A percentile compares a stretch with the other conserved stretches of the same genome.
Evolutionary conservation across 768 basidiomycete genomes (phyloP).

Genomic region (Pleurotus tuber-regium): DNA sequence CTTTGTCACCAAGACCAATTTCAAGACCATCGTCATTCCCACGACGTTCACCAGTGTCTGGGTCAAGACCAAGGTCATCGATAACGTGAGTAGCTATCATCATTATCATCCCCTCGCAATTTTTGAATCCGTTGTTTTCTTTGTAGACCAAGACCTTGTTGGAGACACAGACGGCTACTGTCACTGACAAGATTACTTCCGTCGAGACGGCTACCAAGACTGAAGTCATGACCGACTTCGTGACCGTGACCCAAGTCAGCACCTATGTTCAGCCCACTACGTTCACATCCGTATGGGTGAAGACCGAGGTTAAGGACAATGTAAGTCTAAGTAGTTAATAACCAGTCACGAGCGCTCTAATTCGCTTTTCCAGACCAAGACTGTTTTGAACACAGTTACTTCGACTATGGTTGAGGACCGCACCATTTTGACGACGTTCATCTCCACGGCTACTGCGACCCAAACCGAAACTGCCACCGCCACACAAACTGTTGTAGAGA

Average conservation of each 20-base stretch:
- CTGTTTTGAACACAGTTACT: slow-evolving; percentile 54
- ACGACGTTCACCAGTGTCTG: slow-evolving; percentile 55
- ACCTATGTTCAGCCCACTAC: slow-evolving; percentile 61
- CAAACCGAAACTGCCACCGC: slow-evolving; percentile 40
- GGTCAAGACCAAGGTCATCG: slow-evolving; percentile 54
- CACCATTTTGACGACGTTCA: slow-evolving; percentile 46
- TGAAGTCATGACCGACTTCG: slow-evolving; percentile 47
- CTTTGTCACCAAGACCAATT: slow-evolving; percentile 51
- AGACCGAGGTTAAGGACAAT: slow-evolving; percentile 56
- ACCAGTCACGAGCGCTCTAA: not conserved
- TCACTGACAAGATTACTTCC: slow-evolving; percentile 52
- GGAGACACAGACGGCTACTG: slow-evolving; percentile 47
- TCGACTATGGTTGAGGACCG: slow-evolving; percentile 46
- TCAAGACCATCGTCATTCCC: slow-evolving; percentile 51
- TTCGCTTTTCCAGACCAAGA: slow-evolving; percentile 45
- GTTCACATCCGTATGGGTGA: slow-evolving; percentile 47
- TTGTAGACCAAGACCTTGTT: slow-evolving; percentile 59
- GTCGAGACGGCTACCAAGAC: slow-evolving; percentile 58
- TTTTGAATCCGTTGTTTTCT: slow-evolving; percentile 23
- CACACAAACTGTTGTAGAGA: slow-evolving; percentile 38
- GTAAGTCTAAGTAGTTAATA: slow-evolving; percentile 25
- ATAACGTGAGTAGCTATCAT: slow-evolving; percentile 55
- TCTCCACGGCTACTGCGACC: slow-evolving; percentile 47
- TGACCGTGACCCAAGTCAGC: slow-evolving; percentile 51
- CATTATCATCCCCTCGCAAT: not conserved